Evolutionary conservation across 2,329 filamentous ascomycete genomes (phyloP).

Genomic region (Penicillium expansum): DNA sequence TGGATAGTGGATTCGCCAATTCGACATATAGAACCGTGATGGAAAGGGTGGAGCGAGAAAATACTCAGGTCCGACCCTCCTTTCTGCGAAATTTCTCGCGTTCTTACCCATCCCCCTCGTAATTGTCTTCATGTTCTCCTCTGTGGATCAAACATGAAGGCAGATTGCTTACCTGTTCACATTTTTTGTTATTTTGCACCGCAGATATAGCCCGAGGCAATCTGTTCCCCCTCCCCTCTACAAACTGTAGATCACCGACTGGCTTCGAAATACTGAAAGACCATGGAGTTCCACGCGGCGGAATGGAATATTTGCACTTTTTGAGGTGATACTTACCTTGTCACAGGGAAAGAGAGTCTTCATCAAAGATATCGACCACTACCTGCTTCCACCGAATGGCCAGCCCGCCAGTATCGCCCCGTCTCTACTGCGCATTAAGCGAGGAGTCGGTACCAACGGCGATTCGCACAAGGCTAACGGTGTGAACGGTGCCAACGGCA

Average conservation of each 20-base stretch:
- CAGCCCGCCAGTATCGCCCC: slow-evolving; percentile 70
- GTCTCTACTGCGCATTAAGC: slow-evolving; percentile 63
- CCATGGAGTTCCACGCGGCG: background rate
- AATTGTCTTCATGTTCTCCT: slow-evolving; percentile 2
- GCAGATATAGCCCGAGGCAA: background rate
- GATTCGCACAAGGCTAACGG: slow-evolving; percentile 20
- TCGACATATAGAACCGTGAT: slow-evolving; percentile 63
- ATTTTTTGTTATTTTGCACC: slow-evolving; percentile 12
- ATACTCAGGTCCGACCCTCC: slow-evolving; percentile 64
- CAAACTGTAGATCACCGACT: background rate
- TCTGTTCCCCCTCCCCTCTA: background rate
- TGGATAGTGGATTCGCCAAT: slow-evolving; percentile 44
- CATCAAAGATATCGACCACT: slow-evolving; percentile 97
- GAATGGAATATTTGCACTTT: slow-evolving; percentile 6
- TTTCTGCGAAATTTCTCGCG: slow-evolving; percentile 23
- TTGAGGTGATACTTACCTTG: slow-evolving; percentile 42
- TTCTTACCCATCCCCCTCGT: slow-evolving; percentile 9
- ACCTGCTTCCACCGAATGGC: slow-evolving; percentile 73
- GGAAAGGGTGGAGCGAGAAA: slow-evolving; percentile 68
- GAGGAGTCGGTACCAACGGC: slow-evolving; percentile 52
- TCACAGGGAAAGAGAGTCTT: slow-evolving; percentile 82
- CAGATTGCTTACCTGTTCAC: background rate
- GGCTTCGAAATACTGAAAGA: background rate
- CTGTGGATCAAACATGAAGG: slow-evolving; percentile 1
- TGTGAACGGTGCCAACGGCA: slow-evolving; percentile 21